Evolutionary conservation across 352 stramenopile genomes (phyloP).

Genomic region (Pythium brassicae): DNA sequence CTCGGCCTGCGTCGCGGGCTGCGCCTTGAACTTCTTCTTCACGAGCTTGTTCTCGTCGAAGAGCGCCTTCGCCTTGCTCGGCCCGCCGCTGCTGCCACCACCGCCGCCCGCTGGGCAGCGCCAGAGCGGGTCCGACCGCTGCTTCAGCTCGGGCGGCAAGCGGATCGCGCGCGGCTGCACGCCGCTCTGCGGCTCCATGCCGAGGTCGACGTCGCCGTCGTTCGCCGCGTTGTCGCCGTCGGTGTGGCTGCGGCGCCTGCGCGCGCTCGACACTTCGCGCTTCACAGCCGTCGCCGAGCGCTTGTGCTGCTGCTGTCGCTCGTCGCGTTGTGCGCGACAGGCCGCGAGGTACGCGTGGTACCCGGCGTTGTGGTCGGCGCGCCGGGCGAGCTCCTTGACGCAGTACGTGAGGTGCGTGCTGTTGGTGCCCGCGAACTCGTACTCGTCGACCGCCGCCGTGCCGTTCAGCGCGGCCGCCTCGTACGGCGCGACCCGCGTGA

Average conservation of each 20-base stretch:
- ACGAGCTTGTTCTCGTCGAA: slow-evolving; percentile 89
- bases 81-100: slow-evolving; percentile 9
- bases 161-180: slow-evolving; percentile 38
- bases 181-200: slow-evolving; percentile 50
- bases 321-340: slow-evolving; percentile 33
- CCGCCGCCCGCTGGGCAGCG: slow-evolving; percentile 21
- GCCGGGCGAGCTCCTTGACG: slow-evolving; percentile 71
- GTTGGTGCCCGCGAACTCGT: slow-evolving; percentile 79
- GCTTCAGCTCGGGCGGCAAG: slow-evolving; percentile 34
- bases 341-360: slow-evolving; percentile 70
- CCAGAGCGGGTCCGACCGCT: slow-evolving; percentile 64
- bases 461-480: slow-evolving; percentile 60
- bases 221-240: slow-evolving; percentile 24
- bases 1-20: slow-evolving; percentile 87
- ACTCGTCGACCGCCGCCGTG: slow-evolving; percentile 72
- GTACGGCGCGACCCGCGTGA: slow-evolving; percentile 58
- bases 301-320: slow-evolving; percentile 20
- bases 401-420: slow-evolving; percentile 85
- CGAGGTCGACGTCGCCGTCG: slow-evolving; percentile 41
- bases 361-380: slow-evolving; percentile 53
- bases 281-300: slow-evolving; percentile 32
- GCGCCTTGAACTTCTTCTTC: slow-evolving; percentile 90
- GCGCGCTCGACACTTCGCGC: slow-evolving; percentile 38
- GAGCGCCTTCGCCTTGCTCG: slow-evolving; percentile 32
- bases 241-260: slow-evolving; percentile 17